phyloP scores from a whole-genome alignment of 208 protist species.

The Leishmania amazonensis region DNA sequence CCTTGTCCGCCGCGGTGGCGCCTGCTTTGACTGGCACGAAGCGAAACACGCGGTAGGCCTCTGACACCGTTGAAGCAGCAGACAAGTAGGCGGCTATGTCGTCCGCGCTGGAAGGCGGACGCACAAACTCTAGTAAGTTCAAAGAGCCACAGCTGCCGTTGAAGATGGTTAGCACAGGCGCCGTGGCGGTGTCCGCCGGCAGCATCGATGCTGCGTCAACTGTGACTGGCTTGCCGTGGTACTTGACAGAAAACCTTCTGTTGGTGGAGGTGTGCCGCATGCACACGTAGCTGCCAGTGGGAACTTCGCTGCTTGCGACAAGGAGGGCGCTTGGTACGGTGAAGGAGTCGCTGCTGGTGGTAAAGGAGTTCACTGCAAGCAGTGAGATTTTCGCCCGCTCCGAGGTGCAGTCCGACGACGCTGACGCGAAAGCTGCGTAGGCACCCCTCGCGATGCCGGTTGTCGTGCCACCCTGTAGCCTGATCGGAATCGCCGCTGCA shows the following conservation, averaged over 20 bases:
- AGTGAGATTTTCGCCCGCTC: slow-evolving; percentile 21
- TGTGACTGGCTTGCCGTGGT: slow-evolving; percentile 17
- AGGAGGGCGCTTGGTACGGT: slow-evolving; percentile 17
- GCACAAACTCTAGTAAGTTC: slow-evolving; percentile 36
- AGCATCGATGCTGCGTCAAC: background rate
- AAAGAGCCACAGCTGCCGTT: slow-evolving; percentile 52
- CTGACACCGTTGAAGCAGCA: slow-evolving; percentile 17
- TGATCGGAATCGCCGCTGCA: slow-evolving; percentile 34
- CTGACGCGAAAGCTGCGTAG: slow-evolving; percentile 50
- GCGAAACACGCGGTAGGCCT: slow-evolving; percentile 29
- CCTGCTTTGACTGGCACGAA: slow-evolving; percentile 26
- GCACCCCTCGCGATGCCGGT: slow-evolving; percentile 39
- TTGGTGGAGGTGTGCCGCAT: slow-evolving; percentile 37
- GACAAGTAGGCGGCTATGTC: slow-evolving; percentile 28
- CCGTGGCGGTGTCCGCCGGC: background rate
- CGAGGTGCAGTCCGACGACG: slow-evolving; percentile 37
- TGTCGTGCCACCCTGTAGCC: slow-evolving; percentile 41
- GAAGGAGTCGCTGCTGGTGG: slow-evolving; percentile 13
- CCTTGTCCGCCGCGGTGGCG: slow-evolving; percentile 28
- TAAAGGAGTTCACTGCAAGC: slow-evolving; percentile 32
- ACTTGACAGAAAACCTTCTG: slow-evolving; percentile 17
- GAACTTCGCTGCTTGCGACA: slow-evolving; percentile 1
- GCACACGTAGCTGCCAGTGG: slow-evolving; percentile 25
- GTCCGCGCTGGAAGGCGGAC: background rate
- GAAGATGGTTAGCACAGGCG: slow-evolving; percentile 39